Evolutionary conservation across 768 basidiomycete species (phyloP), one percentile per base, ranked within the genome.

Genomic region (Podaxis mareebaensis): DNA sequence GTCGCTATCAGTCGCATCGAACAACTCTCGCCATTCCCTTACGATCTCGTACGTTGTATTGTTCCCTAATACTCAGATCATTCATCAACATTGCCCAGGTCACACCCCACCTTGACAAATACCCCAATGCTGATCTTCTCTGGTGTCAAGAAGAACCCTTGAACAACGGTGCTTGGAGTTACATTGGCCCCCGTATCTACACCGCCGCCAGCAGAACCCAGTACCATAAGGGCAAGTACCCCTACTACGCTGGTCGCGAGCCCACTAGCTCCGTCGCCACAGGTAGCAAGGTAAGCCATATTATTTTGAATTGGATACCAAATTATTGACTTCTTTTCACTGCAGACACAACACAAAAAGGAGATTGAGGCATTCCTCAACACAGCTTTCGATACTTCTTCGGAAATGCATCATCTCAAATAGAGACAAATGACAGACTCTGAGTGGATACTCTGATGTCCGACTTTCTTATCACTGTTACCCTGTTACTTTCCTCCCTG

Each of bases 111-210:
- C 84, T 99, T 39, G 97, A 99, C 81, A 87, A 88, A 76, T 99
- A 97, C 80, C 94, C 96, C 70, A 96, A 99, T 73, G 95, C 96
- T 39, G 91, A 91, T 67, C 74, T 96, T 42, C 80, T 95, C 52
- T 98, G 96, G 96, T 93, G 91, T 71, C 95, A 97, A 83, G 95
- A 97, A 78, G 95, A 98, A 76, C 96, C 97, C 15, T 78, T 99
- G 68, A 99, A 99, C 82, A 95, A 95, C 70, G 97, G 97, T 67
- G 89, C 94, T 1, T 99, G 97, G 97, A 93, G 91, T 46, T 97
- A 99, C 72, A 88, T 97, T 64, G 95, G 92, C 26, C 92, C 95
- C 52, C 88, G 96, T 60, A 89, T 99, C 71, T 88, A 91, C 74
- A 99, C 96, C 51, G 95, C 96, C n/a, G 89, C 92, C 53, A 88